phyloP scores from a whole-genome alignment of 176 grass and related monocot genomes.

The Microstegium vimineum region DNA sequence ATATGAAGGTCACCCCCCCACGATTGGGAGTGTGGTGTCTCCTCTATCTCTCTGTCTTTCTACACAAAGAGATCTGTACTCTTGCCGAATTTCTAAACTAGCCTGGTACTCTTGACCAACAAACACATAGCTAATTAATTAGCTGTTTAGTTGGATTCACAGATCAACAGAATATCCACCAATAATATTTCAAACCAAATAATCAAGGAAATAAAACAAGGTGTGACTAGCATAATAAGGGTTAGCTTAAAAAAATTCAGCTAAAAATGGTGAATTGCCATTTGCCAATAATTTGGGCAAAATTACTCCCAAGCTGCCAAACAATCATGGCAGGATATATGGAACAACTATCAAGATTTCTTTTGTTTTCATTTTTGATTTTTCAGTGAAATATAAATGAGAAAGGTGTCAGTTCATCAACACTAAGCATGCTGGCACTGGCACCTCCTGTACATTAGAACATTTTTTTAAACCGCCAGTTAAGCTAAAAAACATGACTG shows the following conservation, averaged over 20 bases:
- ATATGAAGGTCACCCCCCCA: no score
- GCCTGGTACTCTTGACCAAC: neutral
- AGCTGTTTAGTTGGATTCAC: neutral
- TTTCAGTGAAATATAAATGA: neutral
- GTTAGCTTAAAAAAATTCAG: neutral
- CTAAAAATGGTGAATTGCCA: neutral
- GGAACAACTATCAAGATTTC: neutral
- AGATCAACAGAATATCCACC: neutral
- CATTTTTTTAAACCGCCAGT: neutral
- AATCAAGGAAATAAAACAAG: neutral
- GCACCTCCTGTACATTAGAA: neutral
- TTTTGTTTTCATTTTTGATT: neutral
- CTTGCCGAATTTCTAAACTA: neutral
- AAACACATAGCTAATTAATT: neutral
- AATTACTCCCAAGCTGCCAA: neutral
- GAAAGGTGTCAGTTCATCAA: neutral
- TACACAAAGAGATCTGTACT: constrained; percentile 9
- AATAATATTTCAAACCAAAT: neutral
- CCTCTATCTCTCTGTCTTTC: no score
- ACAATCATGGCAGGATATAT: constrained; percentile 10
- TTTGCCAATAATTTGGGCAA: neutral
- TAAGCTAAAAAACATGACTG: neutral
- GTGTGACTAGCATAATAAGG: neutral
- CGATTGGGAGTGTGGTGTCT: no score
- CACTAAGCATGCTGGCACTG: neutral